A percentile compares a stretch with the other conserved stretches of the same genome.
phyloP scores from a whole-genome alignment of 2,329 filamentous ascomycete species.

The Xylariaceae sp. region DNA sequence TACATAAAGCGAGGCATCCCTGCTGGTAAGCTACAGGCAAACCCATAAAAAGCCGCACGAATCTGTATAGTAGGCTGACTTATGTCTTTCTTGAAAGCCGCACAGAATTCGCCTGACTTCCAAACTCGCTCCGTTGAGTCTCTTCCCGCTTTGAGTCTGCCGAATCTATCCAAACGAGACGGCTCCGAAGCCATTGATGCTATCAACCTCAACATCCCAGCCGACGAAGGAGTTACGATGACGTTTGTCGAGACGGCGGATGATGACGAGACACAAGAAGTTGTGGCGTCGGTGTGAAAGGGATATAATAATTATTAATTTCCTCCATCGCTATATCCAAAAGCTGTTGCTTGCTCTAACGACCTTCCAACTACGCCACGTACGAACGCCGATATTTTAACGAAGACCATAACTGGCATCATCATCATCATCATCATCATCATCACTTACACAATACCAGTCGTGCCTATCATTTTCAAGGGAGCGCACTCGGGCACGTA shows the following conservation, averaged over 20 bases:
- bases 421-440: neutral
- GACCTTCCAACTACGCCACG: neutral
- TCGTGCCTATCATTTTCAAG: neutral
- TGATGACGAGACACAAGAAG: conserved; percentile 39
- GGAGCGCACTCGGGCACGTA: neutral
- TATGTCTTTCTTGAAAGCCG: conserved; percentile 32
- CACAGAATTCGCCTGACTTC: conserved; percentile 38
- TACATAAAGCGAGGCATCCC: conserved; percentile 53
- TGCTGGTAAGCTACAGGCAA: conserved; percentile 46
- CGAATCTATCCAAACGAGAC: conserved; percentile 36
- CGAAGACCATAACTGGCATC: no score
- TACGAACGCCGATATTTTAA: neutral
- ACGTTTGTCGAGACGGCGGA: conserved; percentile 53
- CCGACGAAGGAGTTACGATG: conserved; percentile 53
- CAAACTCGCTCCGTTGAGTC: conserved; percentile 36
- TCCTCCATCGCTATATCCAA: neutral
- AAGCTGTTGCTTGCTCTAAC: neutral
- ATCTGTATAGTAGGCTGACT: conserved; percentile 32
- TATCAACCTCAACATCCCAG: conserved; percentile 54
- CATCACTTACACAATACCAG: conserved; percentile 2
- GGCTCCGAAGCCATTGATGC: conserved; percentile 45
- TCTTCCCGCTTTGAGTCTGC: conserved; percentile 30
- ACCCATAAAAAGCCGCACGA: neutral
- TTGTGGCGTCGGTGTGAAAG: conserved; percentile 27
- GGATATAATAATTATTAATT: conserved; percentile 10